These are phyloP conservation scores for Penicillium mononematosum DNA, from an alignment of 495 filamentous ascomycete species.

Conservation along the genomic window DNA sequence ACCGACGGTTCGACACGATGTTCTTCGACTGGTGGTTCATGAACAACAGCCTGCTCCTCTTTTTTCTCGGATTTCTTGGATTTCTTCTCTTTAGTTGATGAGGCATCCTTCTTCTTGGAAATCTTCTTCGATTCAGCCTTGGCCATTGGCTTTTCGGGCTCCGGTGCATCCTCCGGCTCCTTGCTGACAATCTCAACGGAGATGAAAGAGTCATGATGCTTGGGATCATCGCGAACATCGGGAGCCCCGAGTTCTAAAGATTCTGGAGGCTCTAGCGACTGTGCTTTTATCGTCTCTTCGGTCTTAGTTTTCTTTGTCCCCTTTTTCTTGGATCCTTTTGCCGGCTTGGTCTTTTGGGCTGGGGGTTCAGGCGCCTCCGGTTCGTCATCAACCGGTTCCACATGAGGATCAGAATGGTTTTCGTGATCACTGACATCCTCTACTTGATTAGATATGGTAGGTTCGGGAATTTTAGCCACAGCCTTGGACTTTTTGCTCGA, in stretches of 20 bases:
- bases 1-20: constrained; percentile 4
- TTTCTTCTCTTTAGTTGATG: constrained; percentile 40
- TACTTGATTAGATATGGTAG: background rate
- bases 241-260: constrained; percentile 12
- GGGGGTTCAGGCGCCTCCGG: constrained; percentile 42
- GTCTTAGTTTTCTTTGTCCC: constrained; percentile 28
- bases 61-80: constrained; percentile 49
- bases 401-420: constrained; percentile 5
- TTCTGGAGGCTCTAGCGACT: constrained; percentile 29
- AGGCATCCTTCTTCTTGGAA: constrained; percentile 42
- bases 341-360: constrained; percentile 21
- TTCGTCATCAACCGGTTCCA: background rate
- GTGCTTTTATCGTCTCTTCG: constrained; percentile 26
- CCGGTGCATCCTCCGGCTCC: constrained; percentile 9
- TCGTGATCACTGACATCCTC: constrained; percentile 8
- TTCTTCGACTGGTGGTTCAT: constrained; percentile 13
- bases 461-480: constrained; percentile 19
- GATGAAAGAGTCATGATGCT: constrained; percentile 40
- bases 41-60: constrained; percentile 13
- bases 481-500: constrained; percentile 41
- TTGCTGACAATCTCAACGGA: constrained; percentile 39
- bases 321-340: constrained; percentile 31
- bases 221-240: constrained; percentile 38
- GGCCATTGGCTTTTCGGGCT: constrained; percentile 35
- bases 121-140: constrained; percentile 33